Percentiles rank a stretch among this genome's conserved stretches.
Conservation (phyloP, 306 rosid species). For the Chamaecrista fasciculata region DNA sequence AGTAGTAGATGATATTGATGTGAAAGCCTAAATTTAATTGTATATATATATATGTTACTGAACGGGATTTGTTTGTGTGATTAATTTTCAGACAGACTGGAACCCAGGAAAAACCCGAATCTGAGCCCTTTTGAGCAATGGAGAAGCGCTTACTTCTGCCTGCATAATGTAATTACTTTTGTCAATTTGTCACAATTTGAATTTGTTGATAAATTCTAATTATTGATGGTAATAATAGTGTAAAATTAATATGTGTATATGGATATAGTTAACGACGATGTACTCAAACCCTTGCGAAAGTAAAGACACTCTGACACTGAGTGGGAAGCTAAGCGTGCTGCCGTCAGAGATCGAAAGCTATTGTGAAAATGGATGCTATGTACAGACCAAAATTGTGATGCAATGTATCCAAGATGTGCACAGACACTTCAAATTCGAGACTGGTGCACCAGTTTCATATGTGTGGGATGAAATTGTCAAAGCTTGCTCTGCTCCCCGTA, state of each 20-base stretch:
- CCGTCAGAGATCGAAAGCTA: neutral
- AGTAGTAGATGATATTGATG: too few species aligned
- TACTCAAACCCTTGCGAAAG: neutral
- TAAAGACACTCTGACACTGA: neutral
- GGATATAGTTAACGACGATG: too few species aligned
- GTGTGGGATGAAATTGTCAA: neutral
- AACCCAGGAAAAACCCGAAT: conserved; percentile 43
- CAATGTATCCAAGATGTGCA: neutral
- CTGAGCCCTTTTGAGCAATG: conserved; percentile 35
- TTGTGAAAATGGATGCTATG: neutral
- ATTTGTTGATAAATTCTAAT: too few species aligned
- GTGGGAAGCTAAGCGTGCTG: neutral
- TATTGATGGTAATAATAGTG: too few species aligned
- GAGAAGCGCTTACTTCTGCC: conserved; percentile 58
- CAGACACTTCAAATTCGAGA: neutral
- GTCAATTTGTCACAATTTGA: too few species aligned
- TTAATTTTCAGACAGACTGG: conserved; percentile 28
- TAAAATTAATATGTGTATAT: too few species aligned
- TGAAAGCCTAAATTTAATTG: too few species aligned
- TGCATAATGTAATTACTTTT: conserved; percentile 36
- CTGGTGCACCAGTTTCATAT: neutral
- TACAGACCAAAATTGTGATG: neutral
- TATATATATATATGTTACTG: too few species aligned
- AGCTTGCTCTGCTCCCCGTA: neutral
- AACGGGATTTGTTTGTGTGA: neutral